Percentiles rank a stretch among this genome's conserved stretches.
phyloP scores from a whole-genome alignment of 768 basidiomycete genomes.

The Boletus reticulatus region DNA sequence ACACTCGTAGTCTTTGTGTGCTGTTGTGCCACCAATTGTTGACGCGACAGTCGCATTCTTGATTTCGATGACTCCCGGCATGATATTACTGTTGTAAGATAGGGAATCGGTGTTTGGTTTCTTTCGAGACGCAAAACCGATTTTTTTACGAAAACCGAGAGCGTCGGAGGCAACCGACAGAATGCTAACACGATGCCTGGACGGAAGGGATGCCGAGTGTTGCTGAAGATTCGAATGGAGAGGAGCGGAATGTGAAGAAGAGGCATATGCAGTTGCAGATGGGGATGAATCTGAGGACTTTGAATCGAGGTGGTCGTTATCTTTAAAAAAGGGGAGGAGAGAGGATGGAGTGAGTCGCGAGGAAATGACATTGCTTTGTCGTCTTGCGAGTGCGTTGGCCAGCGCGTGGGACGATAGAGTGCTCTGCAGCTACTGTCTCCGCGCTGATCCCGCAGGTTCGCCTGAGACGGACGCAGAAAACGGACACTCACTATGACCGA shows the following conservation, averaged over 20 bases:
- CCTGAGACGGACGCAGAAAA: background rate
- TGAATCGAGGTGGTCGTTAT: slow-evolving; percentile 14
- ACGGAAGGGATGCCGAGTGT: slow-evolving; percentile 16
- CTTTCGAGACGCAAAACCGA: slow-evolving; percentile 40
- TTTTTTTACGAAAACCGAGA: slow-evolving; percentile 41
- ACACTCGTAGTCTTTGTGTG: slow-evolving; percentile 51
- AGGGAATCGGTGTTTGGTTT: slow-evolving; percentile 31
- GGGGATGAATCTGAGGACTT: slow-evolving; percentile 14
- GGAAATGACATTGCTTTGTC: background rate
- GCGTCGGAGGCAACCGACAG: slow-evolving; percentile 55
- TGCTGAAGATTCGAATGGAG: slow-evolving; percentile 3
- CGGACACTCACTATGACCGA: slow-evolving; percentile 15
- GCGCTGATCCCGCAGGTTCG: background rate
- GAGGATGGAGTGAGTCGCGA: slow-evolving; percentile 4
- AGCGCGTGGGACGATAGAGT: background rate
- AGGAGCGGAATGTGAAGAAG: slow-evolving; percentile 7
- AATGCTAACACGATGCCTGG: slow-evolving; percentile 43
- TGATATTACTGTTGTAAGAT: slow-evolving; percentile 38
- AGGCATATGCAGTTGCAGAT: slow-evolving; percentile 9
- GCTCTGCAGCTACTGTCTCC: background rate
- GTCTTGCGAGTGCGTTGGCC: slow-evolving; percentile 2
- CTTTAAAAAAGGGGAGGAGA: slow-evolving; percentile 8
- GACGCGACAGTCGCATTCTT: slow-evolving; percentile 24
- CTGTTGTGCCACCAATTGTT: slow-evolving; percentile 19
- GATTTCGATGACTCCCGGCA: slow-evolving; percentile 77